phyloP scores from a whole-genome alignment of 208 protist genomes.

The Leptomonas seymouri region DNA sequence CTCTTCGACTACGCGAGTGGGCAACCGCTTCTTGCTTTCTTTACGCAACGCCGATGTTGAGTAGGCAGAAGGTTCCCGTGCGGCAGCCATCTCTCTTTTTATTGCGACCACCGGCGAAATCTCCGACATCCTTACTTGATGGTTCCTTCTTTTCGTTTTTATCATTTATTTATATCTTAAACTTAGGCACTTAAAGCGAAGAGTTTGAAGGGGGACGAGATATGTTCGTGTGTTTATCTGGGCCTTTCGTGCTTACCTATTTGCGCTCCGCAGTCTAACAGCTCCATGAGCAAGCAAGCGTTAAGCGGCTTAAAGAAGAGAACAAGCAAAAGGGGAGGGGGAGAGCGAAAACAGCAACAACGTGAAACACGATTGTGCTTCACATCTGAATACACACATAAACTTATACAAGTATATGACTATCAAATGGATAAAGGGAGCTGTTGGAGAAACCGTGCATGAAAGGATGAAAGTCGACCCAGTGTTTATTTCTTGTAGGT shows the following conservation, averaged over 20 bases:
- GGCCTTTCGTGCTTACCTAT: slow-evolving; percentile 1
- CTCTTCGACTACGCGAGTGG: not conserved
- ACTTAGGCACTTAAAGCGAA: slow-evolving; percentile 22
- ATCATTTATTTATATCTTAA: slow-evolving; percentile 3
- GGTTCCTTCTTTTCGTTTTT: slow-evolving; percentile 13
- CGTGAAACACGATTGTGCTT: slow-evolving; percentile 1
- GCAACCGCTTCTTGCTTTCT: not conserved
- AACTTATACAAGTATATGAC: no score
- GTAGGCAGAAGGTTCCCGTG: not conserved
- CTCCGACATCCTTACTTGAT: not conserved
- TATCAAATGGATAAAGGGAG: no score
- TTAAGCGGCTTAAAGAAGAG: not conserved
- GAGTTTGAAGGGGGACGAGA: not conserved
- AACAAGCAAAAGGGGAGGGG: slow-evolving; percentile 15
- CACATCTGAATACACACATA: no score
- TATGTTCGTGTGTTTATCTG: not conserved
- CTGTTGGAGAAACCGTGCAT: no score
- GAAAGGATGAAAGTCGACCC: no score
- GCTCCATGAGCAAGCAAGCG: slow-evolving; percentile 9
- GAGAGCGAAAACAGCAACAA: slow-evolving; percentile 19
- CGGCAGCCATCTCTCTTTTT: not conserved
- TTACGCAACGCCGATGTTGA: not conserved
- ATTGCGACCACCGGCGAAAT: not conserved
- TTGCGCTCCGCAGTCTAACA: slow-evolving; percentile 4
- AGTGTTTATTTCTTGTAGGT: no score